Evolutionary conservation across 2,329 filamentous ascomycete species (phyloP).

Genomic region (Colletotrichum tabaci): DNA sequence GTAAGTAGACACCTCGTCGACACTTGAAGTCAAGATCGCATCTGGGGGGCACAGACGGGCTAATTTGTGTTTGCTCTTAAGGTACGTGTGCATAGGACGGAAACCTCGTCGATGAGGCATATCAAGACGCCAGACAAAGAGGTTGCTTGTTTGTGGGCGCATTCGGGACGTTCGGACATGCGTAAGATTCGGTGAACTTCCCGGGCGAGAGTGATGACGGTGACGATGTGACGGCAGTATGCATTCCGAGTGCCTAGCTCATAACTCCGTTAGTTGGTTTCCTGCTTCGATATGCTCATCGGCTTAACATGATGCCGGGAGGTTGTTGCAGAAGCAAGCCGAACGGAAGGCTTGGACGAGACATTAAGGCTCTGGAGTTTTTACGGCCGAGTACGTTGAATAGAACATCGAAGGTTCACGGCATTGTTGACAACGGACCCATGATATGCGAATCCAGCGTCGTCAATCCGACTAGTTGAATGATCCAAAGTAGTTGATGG

Average conservation of each 20-base stretch:
- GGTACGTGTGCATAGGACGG: conserved; percentile 75
- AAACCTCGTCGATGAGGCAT: conserved; percentile 60
- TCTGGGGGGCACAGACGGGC: neutral
- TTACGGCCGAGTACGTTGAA: neutral
- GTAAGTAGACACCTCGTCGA: conserved; percentile 59
- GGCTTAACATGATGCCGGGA: too few relatives aligned
- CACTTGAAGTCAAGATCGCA: neutral
- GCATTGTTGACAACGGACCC: neutral
- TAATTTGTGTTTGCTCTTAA: conserved; percentile 47
- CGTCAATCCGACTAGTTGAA: neutral
- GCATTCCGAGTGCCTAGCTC: conserved; percentile 28
- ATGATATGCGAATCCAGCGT: neutral
- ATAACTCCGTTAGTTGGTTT: neutral
- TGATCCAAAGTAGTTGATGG: neutral
- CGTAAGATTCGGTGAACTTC: neutral
- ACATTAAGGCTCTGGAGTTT: neutral
- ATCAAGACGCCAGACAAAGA: neutral
- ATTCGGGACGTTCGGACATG: conserved; percentile 8
- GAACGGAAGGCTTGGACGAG: too few relatives aligned
- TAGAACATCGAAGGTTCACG: neutral
- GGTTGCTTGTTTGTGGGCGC: conserved; percentile 14
- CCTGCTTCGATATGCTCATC: neutral
- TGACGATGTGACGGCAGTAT: conserved; percentile 25
- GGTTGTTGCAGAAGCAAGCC: neutral
- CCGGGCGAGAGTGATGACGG: conserved; percentile 15